Evolutionary conservation across 2,329 filamentous ascomycete genomes (phyloP), one percentile per base, ranked within the genome.

Genomic region (Colletotrichum sp.): DNA sequence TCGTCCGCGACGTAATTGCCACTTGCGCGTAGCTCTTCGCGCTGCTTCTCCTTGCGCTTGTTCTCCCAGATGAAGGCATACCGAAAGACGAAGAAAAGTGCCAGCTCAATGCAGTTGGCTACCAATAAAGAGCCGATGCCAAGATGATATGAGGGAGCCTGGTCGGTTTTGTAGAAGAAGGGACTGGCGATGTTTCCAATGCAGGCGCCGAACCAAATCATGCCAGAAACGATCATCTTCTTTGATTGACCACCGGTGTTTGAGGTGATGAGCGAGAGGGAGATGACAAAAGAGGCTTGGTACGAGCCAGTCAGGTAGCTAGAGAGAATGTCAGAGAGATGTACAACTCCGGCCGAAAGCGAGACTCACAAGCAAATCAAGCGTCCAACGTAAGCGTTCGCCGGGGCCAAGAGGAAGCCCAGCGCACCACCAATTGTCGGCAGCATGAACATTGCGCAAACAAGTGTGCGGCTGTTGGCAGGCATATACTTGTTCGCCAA

Each of bases 151-250:
- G 80, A 81, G 6, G 85, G 86, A 4, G 86, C 84, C 77, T 93
- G 90, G n/a, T 85, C 79, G 0, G 87, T 82, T 66, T 88, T 88
- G 81, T 92, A 93, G 83, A 93, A 93, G 81, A 93, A 92, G 0
- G 92, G 92, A 0, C 91, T 89, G 6, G 87, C 88, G 56, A 93
- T 91, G 78, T 93, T 93, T 7, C 91, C 91, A 2, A 89, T 86
- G 78, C 90, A 92, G 71, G 90, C 90, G 1, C 90, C 90, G 12
- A 93, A 84, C 83, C 91, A 92, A 3, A 92, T 85, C 72, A 91
- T 88, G 2, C 89, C 91, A 26, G 91, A 92, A n/a, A 91, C 91
- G 30, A 92, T 89, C 61, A 93, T 90, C 80, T 93, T 92, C 80
- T 93, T 93, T 2, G 90, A 91, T 76, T 92, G 90, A 0, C 91